Base-by-base conservation (phyloP, 164 flowering plant species). In the Berberis thunbergii region DNA sequence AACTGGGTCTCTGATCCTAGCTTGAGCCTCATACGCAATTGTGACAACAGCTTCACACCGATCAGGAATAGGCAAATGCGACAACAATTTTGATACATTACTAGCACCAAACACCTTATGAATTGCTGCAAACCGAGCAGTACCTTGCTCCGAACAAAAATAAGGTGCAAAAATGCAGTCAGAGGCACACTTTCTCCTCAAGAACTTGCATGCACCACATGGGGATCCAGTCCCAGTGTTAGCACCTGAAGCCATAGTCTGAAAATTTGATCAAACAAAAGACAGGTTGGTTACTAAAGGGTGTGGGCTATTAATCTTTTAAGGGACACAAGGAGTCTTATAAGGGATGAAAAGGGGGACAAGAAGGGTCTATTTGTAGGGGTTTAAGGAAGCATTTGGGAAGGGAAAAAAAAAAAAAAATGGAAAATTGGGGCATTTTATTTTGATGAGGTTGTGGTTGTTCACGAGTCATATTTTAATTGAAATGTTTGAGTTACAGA, bases 21-120 rank as follows among this genome's bases (percentile, higher is more conserved):
- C 99, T 55, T 95, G 95, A 68, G 99, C 99, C 72, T 95, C 99
- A 76, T 89, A 92, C 39, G 97, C 87, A 61, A 95, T 89, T 2
- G 99, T 91, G 68, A 95, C 92, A n/a, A 91, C 98, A 0, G 99
- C 98, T 69, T 95, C 99, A 41, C 88, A 82, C 0, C 99, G 85
- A 40, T 89, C 93, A 7, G 77, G 70, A 8, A 76, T 84, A 0
- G 99, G 98, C 9, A 95, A 75, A 49, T 88, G 96, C 64, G 79
- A 49, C 71, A 95, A 67, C 72, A 95, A 58, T 69, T 95, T 95
- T 0, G 96, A 86, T 7, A 89, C 98, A 67, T 95, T 95, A 61
- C 99, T 95, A 3, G 99, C 99, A 5, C 98, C 99, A 67, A 91
- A 95, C 44, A 95, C 96, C 75, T 92, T 95, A 66, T 95, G 99